These are phyloP conservation scores for Heritiera fomes DNA, from an alignment of 345 rosid species.

Conservation along the genomic window DNA sequence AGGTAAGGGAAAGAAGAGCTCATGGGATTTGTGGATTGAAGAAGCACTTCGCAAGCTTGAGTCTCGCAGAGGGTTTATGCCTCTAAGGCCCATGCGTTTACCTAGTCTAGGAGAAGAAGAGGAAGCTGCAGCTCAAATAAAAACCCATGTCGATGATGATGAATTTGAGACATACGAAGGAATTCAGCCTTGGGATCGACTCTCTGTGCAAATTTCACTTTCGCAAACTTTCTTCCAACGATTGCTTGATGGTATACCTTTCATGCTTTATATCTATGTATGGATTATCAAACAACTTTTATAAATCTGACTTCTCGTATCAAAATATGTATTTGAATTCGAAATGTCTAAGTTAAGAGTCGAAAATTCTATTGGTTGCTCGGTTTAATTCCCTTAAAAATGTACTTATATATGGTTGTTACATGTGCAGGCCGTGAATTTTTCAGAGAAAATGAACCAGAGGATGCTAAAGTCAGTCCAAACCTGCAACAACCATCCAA, in stretches of 20 bases:
- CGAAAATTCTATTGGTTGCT: too few species aligned
- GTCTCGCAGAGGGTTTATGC: not conserved
- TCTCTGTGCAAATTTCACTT: not conserved
- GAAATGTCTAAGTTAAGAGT: too few species aligned
- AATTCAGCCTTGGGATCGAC: conserved; percentile 4
- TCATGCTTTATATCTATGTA: too few species aligned
- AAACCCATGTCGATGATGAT: not conserved
- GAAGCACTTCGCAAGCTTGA: not conserved
- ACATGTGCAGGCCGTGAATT: not conserved
- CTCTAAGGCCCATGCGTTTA: not conserved
- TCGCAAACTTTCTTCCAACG: not conserved
- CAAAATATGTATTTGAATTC: too few species aligned
- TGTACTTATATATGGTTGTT: not conserved
- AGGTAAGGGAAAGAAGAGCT: not conserved
- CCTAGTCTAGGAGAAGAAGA: not conserved
- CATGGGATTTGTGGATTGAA: conserved; percentile 10
- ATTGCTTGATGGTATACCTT: not conserved
- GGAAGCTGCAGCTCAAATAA: not conserved
- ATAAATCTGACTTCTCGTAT: too few species aligned
- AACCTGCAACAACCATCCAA: not conserved
- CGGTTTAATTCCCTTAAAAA: too few species aligned
- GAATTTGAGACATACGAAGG: not conserved
- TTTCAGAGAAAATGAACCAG: not conserved
- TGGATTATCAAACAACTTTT: too few species aligned
- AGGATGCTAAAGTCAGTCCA: not conserved